phyloP scores from a whole-genome alignment of 1,139 yeast species.

The Entelexis paramagnoliae region DNA sequence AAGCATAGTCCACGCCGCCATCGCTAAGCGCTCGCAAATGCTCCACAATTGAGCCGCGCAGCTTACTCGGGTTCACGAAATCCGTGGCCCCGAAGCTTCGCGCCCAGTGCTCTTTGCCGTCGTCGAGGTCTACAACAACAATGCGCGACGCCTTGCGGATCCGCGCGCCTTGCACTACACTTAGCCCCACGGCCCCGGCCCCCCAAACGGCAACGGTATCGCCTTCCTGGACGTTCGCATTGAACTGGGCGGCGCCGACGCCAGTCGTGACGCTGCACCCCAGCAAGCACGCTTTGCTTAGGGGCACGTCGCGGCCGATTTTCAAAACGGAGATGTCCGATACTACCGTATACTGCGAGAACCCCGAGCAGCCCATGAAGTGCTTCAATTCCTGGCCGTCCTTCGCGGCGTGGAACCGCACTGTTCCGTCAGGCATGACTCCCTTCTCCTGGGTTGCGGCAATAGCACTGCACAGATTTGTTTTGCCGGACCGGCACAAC shows the following conservation, averaged over 20 bases:
- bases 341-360: slow-evolving; percentile 95
- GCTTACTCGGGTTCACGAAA: slow-evolving; percentile 70
- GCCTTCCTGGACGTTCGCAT: slow-evolving; percentile 84
- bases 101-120: slow-evolving; percentile 77
- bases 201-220: slow-evolving; percentile 95
- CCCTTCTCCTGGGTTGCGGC: slow-evolving; percentile 89
- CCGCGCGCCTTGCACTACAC: slow-evolving; percentile 90
- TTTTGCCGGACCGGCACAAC: slow-evolving; percentile 89
- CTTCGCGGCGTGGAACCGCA: slow-evolving; percentile 52
- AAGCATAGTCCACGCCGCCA: slow-evolving; percentile 92
- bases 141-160: slow-evolving; percentile 71
- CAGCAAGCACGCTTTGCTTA: slow-evolving; percentile 79
- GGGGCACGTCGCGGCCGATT: slow-evolving; percentile 73
- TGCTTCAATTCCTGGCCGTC: slow-evolving; percentile 80
- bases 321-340: slow-evolving; percentile 96
- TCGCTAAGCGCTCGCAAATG: slow-evolving; percentile 82
- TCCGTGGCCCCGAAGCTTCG: slow-evolving; percentile 88
- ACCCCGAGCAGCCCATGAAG: slow-evolving; percentile 96
- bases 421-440: slow-evolving; percentile 91
- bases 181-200: slow-evolving; percentile 93
- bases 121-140: slow-evolving; percentile 80
- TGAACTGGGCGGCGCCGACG: slow-evolving; percentile 91
- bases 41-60: slow-evolving; percentile 56
- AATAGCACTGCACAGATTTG: slow-evolving; percentile 84
- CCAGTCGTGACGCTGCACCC: slow-evolving; percentile 99